Evolutionary conservation across 306 rosid species (phyloP), one percentile per base, ranked within the genome.

Genomic region (Pterocarpus santalinus): DNA sequence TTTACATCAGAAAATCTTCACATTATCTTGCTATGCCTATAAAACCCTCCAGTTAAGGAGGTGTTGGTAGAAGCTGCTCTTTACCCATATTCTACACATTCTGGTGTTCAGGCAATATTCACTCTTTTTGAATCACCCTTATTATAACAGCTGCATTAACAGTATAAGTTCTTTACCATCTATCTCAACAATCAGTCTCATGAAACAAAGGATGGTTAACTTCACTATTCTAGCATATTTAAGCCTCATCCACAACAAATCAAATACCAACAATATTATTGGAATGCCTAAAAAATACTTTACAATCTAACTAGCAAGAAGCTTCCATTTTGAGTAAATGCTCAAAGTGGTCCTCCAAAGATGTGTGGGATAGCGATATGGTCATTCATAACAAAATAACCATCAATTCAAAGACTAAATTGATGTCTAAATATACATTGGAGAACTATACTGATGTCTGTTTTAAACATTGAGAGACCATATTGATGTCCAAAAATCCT

Each of bases 261-360:
- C 35, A 78, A 72, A 64, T 32, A 2, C 65, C 2, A 4, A 55
- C 1, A 7, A 52, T 41, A 74, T 43, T 11, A 49, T 39, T 5
- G 8, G 32, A 52, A 58, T 16, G 7, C 35, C 57, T 34, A 10
- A 38, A 46, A 63, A 52, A 65, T 22, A 58, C 36, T 8, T 4
- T 14, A 72, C 56, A 22, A 63, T 73, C 38, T 15, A 64, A 75
- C 80, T 22, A 78, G 47, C 14, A 82, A 35, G 63, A 53, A 82
- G 17, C 14, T 47, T 65, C 6, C 49, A 30, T 64, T 46, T 55
- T 10, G 15, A 13, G 13, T 47, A 11, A 47, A 47, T 51, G 16
- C 5, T 51, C 57, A 47, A 43, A 43, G 2, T 43, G 8, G 47
- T 5, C 47, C 6, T 51, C 15, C 6, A 14, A 13, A 4, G 16